phyloP scores from a whole-genome alignment of 1,284 basidiomycete genomes.

The Chalciporus sp. region DNA sequence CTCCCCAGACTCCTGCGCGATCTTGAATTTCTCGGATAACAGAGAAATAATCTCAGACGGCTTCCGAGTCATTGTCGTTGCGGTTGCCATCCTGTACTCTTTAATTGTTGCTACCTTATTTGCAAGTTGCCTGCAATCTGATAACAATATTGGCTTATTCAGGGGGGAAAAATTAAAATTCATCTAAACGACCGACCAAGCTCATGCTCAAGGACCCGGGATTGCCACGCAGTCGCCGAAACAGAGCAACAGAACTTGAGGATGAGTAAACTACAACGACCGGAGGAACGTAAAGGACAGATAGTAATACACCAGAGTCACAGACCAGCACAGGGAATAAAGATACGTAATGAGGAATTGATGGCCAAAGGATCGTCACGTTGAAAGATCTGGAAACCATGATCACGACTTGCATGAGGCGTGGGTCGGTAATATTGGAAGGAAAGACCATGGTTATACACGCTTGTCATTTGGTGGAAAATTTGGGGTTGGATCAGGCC shows the following conservation, averaged over 20 bases:
- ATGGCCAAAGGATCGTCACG: conserved; percentile 4
- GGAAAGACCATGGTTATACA: not conserved
- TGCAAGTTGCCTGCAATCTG: not conserved
- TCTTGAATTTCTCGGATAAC: conserved; percentile 60
- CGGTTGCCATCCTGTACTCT: not conserved
- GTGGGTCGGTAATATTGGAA: not conserved
- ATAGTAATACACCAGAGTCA: not conserved
- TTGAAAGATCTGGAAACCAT: conserved; percentile 8
- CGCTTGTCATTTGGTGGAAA: not conserved
- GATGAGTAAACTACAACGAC: conserved; percentile 9
- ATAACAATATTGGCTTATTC: not conserved
- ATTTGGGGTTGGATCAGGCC: conserved; percentile 43
- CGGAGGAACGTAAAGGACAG: not conserved
- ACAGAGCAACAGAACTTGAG: not conserved
- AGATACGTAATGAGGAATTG: not conserved
- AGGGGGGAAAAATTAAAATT: not conserved
- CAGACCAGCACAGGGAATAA: conserved; percentile 5
- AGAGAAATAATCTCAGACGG: conserved; percentile 57
- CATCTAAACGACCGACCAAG: not conserved
- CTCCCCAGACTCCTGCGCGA: conserved; percentile 67
- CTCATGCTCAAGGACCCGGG: not conserved
- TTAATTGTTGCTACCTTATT: too few relatives aligned
- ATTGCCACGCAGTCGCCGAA: not conserved
- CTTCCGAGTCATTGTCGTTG: conserved; percentile 20
- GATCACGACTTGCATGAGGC: not conserved